A percentile compares a stretch with the other conserved stretches of the same genome.
phyloP scores from a whole-genome alignment of 1,284 basidiomycete species.

The Singerocomus inundabilis region DNA sequence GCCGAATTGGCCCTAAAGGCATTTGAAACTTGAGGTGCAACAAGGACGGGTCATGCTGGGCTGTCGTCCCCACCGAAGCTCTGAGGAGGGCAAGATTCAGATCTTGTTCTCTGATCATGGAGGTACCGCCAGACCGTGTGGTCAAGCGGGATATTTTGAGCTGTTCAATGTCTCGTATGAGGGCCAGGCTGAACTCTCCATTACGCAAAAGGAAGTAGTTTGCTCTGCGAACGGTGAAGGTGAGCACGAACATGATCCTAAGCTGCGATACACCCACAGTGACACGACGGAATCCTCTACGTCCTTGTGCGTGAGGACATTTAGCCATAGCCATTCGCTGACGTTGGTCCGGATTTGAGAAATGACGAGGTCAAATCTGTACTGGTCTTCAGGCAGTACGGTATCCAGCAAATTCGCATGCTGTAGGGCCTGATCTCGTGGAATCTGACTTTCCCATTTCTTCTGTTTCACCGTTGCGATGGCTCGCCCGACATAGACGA shows the following conservation, averaged over 20 bases:
- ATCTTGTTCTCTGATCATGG: conserved; percentile 85
- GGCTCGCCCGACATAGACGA: conserved; percentile 84
- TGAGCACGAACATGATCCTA: conserved; percentile 22
- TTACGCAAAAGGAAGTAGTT: conserved; percentile 87
- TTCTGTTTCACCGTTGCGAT: conserved; percentile 80
- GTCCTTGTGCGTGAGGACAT: conserved; percentile 80
- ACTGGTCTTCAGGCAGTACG: conserved; percentile 70
- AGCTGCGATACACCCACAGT: conserved; percentile 46
- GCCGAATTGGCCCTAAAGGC: conserved; percentile 75
- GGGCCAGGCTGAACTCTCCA: conserved; percentile 78
- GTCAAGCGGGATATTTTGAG: conserved; percentile 75
- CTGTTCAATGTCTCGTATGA: conserved; percentile 80
- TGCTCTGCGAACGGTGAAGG: conserved; percentile 42
- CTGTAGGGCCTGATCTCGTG: conserved; percentile 58
- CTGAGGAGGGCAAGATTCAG: conserved; percentile 78
- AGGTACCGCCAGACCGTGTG: conserved; percentile 57
- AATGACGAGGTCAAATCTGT: conserved; percentile 73
- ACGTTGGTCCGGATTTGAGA: conserved; percentile 69
- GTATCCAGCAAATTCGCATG: conserved; percentile 64
- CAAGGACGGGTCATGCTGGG: conserved; percentile 76
- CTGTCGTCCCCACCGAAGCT: conserved; percentile 81
- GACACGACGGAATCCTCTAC: conserved; percentile 76
- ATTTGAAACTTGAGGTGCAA: conserved; percentile 70
- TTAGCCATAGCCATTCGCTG: conserved; percentile 90
- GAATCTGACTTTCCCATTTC: conserved; percentile 76